Base-by-base conservation (phyloP, 352 stramenopile species). In the Hyaloperonospora brassicae region DNA sequence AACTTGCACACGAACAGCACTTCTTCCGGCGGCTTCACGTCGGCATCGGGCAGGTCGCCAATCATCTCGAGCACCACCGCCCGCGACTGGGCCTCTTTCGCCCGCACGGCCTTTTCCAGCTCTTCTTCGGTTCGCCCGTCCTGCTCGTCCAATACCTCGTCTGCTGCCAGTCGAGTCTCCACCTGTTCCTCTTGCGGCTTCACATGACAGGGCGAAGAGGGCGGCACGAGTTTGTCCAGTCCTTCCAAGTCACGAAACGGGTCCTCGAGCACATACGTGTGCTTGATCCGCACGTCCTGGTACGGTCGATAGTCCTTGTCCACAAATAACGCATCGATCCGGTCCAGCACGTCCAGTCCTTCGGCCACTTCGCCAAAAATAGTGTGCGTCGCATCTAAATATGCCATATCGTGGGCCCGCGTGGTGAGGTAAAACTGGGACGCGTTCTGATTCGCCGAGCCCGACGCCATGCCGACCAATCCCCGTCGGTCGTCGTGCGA, bases 21-120 rank as follows among this genome's bases (percentile, higher is more conserved):
- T 60, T 99, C 97, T 61, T 99, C 96, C 0, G 96, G 96, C 5
- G 96, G 95, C 59, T 96, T 96, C 5, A 98, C 87, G 43, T 99
- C 97, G 8, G 96, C 96, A 54, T 97, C 90, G 0, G 96, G 97
- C 24, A 99, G 69, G 66, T 99, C 97, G 11, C 97, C 97, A 39
- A 99, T 91, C 93, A 99, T 98, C 72, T 99, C 97, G 14, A 99
- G 76, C 45, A 99, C 95, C 14, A 99, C 94, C 0, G 96, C 95
- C 25, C 94, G 82, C 25, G 86, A 97, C 55, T 97, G 95, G 48
- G 95, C 94, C 56, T 98, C 92, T 53, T 95, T 95, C 59, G 95
- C 78, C 6, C 73, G 62, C 50, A 90, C 65, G 36, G 89, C 81
- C 62, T 96, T 76, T 54, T 97, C 80, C 38, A 97, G 84, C 68